These are phyloP conservation scores for Psilocybe azurescens DNA, from an alignment of 768 basidiomycete genomes.

Conservation along the genomic window DNA sequence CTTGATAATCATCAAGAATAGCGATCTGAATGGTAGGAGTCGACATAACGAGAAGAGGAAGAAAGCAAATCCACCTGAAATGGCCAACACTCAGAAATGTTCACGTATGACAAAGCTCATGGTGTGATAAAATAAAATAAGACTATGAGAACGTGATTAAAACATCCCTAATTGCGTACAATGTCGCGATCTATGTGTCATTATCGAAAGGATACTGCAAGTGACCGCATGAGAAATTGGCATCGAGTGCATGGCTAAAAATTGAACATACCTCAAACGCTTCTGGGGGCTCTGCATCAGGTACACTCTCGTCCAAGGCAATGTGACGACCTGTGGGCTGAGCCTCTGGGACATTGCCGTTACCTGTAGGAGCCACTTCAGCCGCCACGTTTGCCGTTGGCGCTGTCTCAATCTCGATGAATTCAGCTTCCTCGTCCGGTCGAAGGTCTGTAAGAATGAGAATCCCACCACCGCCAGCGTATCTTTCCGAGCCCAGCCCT, in stretches of 20 bases:
- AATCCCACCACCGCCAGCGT: slow-evolving; percentile 86
- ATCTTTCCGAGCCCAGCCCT: slow-evolving; percentile 57
- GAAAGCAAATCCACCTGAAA: slow-evolving; percentile 5
- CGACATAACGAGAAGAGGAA: slow-evolving; percentile 16
- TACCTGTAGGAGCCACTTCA: slow-evolving; percentile 30
- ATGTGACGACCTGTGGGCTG: slow-evolving; percentile 58
- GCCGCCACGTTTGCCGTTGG: slow-evolving; percentile 31
- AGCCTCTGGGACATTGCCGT: slow-evolving; percentile 35
- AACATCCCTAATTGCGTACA: slow-evolving; percentile 21
- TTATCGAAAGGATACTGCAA: slow-evolving; percentile 78
- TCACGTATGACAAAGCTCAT: slow-evolving; percentile 25
- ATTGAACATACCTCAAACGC: slow-evolving; percentile 79
- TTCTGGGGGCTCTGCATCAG: slow-evolving; percentile 78
- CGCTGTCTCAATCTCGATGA: slow-evolving; percentile 63
- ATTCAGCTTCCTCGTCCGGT: slow-evolving; percentile 74
- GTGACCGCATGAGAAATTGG: slow-evolving; percentile 27
- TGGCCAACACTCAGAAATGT: not conserved
- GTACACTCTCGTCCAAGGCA: slow-evolving; percentile 69
- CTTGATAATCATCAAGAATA: slow-evolving; percentile 68
- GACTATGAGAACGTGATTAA: slow-evolving; percentile 22
- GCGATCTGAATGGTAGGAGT: slow-evolving; percentile 40
- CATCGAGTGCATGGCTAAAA: not conserved
- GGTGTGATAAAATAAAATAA: slow-evolving; percentile 14
- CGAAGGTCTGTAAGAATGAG: slow-evolving; percentile 78
- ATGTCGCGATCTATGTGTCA: slow-evolving; percentile 50